Conservation (phyloP, 2,329 filamentous ascomycete species). For the Aspergillus nomiae region DNA sequence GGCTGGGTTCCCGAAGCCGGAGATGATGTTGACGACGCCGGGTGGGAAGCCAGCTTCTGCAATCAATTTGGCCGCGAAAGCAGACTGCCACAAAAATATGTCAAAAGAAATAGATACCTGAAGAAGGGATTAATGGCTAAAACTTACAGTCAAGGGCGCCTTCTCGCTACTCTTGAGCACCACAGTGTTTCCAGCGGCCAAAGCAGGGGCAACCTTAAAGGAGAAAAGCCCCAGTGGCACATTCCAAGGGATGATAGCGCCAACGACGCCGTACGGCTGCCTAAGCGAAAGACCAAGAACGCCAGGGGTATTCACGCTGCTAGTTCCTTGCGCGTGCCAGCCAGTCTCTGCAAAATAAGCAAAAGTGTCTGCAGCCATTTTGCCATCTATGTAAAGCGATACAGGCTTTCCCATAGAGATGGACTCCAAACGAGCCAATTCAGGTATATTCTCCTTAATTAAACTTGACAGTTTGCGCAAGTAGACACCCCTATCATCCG, state of each 20-base stretch:
- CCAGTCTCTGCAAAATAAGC: slow-evolving; percentile 31
- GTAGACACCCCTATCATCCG: slow-evolving; percentile 32
- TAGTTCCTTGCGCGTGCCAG: slow-evolving; percentile 32
- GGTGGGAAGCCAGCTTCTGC: slow-evolving; percentile 47
- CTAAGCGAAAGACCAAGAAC: slow-evolving; percentile 38
- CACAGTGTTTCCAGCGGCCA: slow-evolving; percentile 63
- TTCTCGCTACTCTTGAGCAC: slow-evolving; percentile 66
- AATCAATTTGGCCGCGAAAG: slow-evolving; percentile 39
- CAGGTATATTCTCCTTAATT: slow-evolving; percentile 30
- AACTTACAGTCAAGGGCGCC: slow-evolving; percentile 59
- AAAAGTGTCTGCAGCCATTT: slow-evolving; percentile 24
- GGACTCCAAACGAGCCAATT: slow-evolving; percentile 39
- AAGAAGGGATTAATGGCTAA: neutral
- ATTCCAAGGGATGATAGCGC: slow-evolving; percentile 63
- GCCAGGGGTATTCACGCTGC: slow-evolving; percentile 33
- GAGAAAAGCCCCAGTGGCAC: slow-evolving; percentile 50
- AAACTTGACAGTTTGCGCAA: slow-evolving; percentile 36
- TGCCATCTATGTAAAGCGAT: slow-evolving; percentile 28
- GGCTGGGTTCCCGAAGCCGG: slow-evolving; percentile 64
- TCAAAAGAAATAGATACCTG: neutral
- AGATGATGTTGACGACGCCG: slow-evolving; percentile 55
- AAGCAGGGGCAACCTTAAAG: slow-evolving; percentile 60
- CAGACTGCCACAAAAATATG: slow-evolving; percentile 25
- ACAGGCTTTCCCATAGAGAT: slow-evolving; percentile 40
- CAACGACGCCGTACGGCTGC: slow-evolving; percentile 59